Evolutionary conservation across 306 rosid species (phyloP), one percentile per base, ranked within the genome.

Genomic region (Sicyos baderoa): DNA sequence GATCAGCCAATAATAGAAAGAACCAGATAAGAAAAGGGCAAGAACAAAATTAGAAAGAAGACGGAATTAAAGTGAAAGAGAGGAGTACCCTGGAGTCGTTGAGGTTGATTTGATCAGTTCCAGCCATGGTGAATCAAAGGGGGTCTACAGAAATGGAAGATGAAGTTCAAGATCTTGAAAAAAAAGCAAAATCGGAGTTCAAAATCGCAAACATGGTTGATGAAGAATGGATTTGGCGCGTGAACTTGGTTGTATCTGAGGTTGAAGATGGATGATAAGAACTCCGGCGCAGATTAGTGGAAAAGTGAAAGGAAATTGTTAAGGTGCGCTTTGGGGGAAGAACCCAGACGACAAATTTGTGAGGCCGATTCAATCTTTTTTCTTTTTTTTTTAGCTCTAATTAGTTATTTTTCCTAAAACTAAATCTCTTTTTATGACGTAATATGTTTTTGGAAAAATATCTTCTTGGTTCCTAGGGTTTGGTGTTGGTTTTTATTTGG

Each of bases 311-410:
- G 58, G 53, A 74, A 63, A 76, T 75, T 68, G 82, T 6, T 85
- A 85, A 77, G 13, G 78, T 83, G 71, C 72, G 50, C 74, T 59
- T 11, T n/a, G 32, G 48, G 23, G 63, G 66, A 23, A 19, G 57
- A 67, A 54, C 72, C 75, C 21, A 71, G 76, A 72, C 67, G 72
- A 73, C 87, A 84, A 77, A 83, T 75, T 42, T 42, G 76, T 77
- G 72, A 61, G 76, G 85, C 87, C 90, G 85, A 80, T 80, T 78
- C 83, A 74, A 50, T 69, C 71, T 54, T 70, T 35, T 29, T 37
- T 35, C 2, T 4, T 59, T 32, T 65, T 0, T 4, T 59, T 32
- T 65, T 0, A 15, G 47, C 14, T 45, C 13, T 44, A 21, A 64
- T 64, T 64, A 18, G 6, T 47, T 19, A 5, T 64, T 40, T 17